Evolutionary conservation across 2,329 filamentous ascomycete species (phyloP).

Genomic region (Arthrobotrys megalospora): DNA sequence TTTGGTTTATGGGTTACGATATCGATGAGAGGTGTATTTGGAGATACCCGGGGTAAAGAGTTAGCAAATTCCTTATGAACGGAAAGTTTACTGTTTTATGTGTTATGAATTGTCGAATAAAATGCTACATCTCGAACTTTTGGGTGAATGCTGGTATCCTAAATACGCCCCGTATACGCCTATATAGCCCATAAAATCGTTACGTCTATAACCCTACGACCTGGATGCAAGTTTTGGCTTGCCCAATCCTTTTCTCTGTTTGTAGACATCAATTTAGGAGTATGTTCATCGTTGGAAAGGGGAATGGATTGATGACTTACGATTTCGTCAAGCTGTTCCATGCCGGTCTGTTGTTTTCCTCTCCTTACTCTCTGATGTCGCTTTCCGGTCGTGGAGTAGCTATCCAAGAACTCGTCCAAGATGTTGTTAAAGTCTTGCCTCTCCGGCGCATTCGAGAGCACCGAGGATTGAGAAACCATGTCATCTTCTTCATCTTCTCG

Average conservation of each 20-base stretch:
- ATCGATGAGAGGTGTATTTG: conserved; percentile 11
- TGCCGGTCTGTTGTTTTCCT: conserved; percentile 82
- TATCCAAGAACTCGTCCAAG: conserved; percentile 91
- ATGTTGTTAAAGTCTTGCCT: conserved; percentile 87
- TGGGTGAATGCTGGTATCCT: conserved; percentile 32
- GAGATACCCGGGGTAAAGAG: conserved; percentile 42
- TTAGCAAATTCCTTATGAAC: neutral
- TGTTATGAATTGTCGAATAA: conserved; percentile 6
- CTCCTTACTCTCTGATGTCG: conserved; percentile 79
- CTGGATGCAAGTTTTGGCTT: conserved; percentile 32
- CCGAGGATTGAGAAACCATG: conserved; percentile 65
- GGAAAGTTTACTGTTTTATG: neutral
- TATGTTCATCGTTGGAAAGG: neutral
- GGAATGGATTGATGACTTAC: conserved; percentile 67
- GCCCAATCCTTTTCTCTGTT: conserved; percentile 52
- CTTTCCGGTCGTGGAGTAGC: conserved; percentile 80
- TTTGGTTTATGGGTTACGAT: conserved; percentile 6
- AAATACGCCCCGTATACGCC: conserved; percentile 36
- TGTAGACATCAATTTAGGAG: conserved; percentile 20
- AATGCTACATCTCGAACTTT: conserved; percentile 31
- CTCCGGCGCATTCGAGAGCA: conserved; percentile 55
- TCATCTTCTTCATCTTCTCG: conserved; percentile 71
- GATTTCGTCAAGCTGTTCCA: conserved; percentile 93
- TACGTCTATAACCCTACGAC: conserved; percentile 5
- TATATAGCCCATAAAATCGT: conserved; percentile 17